A percentile compares a stretch with the other conserved stretches of the same genome.
phyloP scores from a whole-genome alignment of 768 basidiomycete genomes.

The Naganishia vishniacii region DNA sequence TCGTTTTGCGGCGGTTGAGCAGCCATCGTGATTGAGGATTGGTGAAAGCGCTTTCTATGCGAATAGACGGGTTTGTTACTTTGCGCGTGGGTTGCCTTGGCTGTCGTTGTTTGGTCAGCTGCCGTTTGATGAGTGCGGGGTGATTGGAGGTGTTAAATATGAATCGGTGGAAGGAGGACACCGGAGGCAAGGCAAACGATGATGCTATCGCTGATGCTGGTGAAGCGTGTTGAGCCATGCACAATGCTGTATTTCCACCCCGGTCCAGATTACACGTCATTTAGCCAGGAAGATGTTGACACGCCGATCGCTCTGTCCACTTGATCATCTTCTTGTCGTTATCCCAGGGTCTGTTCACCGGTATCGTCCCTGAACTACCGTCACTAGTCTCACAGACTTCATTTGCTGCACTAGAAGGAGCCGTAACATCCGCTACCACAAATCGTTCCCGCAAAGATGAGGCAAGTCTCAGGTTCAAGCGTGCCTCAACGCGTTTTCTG shows the following conservation, averaged over 20 bases:
- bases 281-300: too few relatives aligned
- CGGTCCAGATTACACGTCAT: constrained; percentile 7
- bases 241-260: neutral
- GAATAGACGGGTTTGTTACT: neutral
- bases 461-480: neutral
- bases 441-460: neutral
- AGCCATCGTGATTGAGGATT: neutral
- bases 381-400: neutral
- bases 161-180: too few relatives aligned
- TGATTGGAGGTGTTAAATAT: too few relatives aligned
- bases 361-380: too few relatives aligned
- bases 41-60: neutral
- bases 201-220: neutral
- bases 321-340: constrained; percentile 3
- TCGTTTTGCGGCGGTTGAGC: neutral
- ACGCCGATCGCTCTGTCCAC: neutral
- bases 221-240: constrained; percentile 4
- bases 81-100: neutral
- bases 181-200: too few relatives aligned
- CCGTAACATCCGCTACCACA: neutral
- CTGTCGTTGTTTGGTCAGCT: too few relatives aligned
- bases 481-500: neutral
- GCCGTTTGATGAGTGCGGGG: too few relatives aligned
- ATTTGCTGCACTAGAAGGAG: neutral
- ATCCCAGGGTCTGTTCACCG: neutral